Evolutionary conservation across 345 rosid genomes (phyloP), one percentile per base, ranked within the genome.

Genomic region (Populus tremula): DNA sequence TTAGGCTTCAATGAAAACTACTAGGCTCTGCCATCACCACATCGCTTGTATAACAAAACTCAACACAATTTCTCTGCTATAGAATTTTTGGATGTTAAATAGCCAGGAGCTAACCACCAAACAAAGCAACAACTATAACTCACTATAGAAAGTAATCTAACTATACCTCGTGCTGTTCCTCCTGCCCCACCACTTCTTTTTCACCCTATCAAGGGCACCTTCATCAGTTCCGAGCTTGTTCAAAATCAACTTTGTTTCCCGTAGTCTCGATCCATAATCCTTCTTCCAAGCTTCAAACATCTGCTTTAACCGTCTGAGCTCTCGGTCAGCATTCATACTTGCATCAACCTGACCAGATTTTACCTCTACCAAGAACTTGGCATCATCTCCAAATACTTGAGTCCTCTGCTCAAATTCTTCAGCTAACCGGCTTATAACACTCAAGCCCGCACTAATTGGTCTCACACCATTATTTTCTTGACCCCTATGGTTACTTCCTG

Each of bases 281-380:
- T 94, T 96, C 87, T 96, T 96, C 99, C 99, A 96, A 27, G 91
- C 86, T 83, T 96, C 99, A 69, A 96, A 96, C 94, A 94, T 91
- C 84, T 94, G 95, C 82, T 94, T 96, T 84, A 96, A 83, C 87
- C 95, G 88, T 80, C 92, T 77, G 16, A 96, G 94, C 82, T 94
- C 99, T 69, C 86, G 83, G 67, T 96, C 99, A 0, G 98, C 98
- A 70, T 94, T 89, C 90, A 96, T 85, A 83, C 90, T 92, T 35
- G 99, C 99, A 36, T 96, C 97, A 5, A 89, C 97, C 87, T 93
- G 97, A 36, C 99, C 98, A 16, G 98, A 96, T 79, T 92, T 94
- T 36, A 96, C 99, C 85, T 96, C 99, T 75, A 93, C 97, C 86
- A 96, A 85, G 84, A 96, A 96, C 89, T 93, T 93, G 29, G 97